Evolutionary conservation across 768 basidiomycete genomes (phyloP).

Genomic region (Crepidotus variabilis): DNA sequence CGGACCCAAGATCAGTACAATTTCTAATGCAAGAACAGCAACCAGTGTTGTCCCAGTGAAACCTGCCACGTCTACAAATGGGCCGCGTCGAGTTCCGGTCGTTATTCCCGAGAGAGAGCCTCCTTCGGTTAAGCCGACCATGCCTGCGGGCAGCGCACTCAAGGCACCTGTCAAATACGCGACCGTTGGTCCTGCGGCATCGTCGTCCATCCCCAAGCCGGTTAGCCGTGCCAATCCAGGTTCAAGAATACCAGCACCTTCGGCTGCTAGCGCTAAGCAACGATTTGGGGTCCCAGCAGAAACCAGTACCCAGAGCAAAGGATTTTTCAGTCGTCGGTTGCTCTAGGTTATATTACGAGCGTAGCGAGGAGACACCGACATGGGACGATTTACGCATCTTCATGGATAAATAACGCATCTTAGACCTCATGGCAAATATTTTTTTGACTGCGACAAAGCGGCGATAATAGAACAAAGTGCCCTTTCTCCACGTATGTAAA

Average conservation of each 20-base stretch:
- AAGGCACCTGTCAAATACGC: slow-evolving; percentile 22
- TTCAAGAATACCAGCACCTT: slow-evolving; percentile 21
- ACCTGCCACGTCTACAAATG: slow-evolving; percentile 16
- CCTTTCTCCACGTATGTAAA: no score
- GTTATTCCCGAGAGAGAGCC: slow-evolving; percentile 8
- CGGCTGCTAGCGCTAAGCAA: slow-evolving; percentile 4
- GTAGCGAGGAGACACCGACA: no score
- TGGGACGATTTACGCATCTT: neutral
- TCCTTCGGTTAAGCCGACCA: slow-evolving; percentile 4
- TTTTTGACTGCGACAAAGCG: no score
- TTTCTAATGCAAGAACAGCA: slow-evolving; percentile 8
- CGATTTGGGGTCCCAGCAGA: slow-evolving; percentile 15
- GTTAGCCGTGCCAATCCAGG: slow-evolving; percentile 13
- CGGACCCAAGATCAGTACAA: slow-evolving; percentile 17
- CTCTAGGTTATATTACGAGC: neutral
- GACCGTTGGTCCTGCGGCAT: slow-evolving; percentile 9
- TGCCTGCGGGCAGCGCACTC: slow-evolving; percentile 15
- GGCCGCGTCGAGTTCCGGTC: slow-evolving; percentile 34
- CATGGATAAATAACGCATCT: neutral
- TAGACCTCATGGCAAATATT: no score
- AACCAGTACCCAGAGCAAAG: neutral
- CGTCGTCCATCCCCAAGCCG: slow-evolving; percentile 26
- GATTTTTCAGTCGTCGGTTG: slow-evolving; percentile 1
- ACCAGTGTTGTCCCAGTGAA: slow-evolving; percentile 11
- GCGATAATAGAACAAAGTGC: no score